Percentiles rank a stretch among this genome's conserved stretches.
Evolutionary conservation across 192 early-diverging fungal species (phyloP).

Genomic region (Coemansia sp.): DNA sequence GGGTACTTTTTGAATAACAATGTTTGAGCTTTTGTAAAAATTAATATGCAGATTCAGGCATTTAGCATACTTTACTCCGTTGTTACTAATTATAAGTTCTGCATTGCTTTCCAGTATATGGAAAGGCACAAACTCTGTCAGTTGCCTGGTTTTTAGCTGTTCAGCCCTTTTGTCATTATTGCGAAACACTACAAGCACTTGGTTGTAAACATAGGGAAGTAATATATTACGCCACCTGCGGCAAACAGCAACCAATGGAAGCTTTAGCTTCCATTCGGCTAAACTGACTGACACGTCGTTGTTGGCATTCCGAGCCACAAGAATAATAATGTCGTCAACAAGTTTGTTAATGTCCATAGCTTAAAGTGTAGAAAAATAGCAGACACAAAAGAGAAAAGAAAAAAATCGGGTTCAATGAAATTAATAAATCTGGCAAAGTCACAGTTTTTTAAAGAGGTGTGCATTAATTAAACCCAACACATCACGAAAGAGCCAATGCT

Average conservation of each 20-base stretch:
- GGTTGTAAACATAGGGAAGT: slow-evolving; percentile 2
- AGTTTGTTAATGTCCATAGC: not conserved
- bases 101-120: not conserved
- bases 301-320: not conserved
- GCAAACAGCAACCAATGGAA: not conserved
- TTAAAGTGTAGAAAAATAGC: too few species aligned
- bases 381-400: not conserved
- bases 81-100: not conserved
- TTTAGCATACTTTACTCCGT: not conserved
- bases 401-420: not conserved
- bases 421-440: not conserved
- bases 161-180: not conserved
- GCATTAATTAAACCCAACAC: not conserved
- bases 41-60: not conserved
- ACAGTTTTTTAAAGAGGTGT: not conserved
- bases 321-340: not conserved
- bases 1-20: not conserved
- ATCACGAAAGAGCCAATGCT: not conserved
- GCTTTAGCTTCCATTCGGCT: slow-evolving; percentile 1
- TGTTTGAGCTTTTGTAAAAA: not conserved
- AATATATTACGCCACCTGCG: not conserved
- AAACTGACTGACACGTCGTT: not conserved
- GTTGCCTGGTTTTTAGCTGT: not conserved
- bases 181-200: not conserved
- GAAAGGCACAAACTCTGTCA: not conserved